Evolutionary conservation across 768 basidiomycete genomes (phyloP), one percentile per base, ranked within the genome.

Genomic region (Mrakia gelida): DNA sequence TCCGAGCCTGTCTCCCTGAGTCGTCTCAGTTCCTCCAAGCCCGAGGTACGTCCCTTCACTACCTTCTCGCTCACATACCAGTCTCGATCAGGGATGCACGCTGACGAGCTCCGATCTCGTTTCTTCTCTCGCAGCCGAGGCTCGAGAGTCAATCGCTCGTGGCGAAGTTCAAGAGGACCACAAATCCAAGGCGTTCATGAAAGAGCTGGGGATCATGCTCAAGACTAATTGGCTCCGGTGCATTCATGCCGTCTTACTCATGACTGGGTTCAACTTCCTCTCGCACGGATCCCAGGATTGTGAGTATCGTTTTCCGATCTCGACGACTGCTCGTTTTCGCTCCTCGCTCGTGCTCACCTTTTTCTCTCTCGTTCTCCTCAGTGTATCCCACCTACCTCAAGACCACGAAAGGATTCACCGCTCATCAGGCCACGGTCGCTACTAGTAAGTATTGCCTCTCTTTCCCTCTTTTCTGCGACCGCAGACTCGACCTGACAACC

Each of bases 211-310:
- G 77, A 86, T 85, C 75, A 96, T 95, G 93, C 85, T 95, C 43
- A 92, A 89, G 85, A 84, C 81, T 18, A 92, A 97, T 82, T 96
- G 93, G 94, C 80, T 89, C 18, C 82, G 92, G 49, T 93, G 92
- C 82, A 89, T 95, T 71, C 95, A 95, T 81, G 91, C 92, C 0
- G 88, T 95, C 28, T 85, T 94, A 70, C 87, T 95, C 75, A 92
- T 94, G 92, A 90, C 90, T 1, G 86, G 86, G 86, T 91, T 92
- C 87, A 92, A 91, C 83, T 91, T 92, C 85, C 86, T 91, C 80
- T 90, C 90, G 16, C 92, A 84, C 75, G 83, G 83, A 2, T 82
- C 81, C 41, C 83, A 79, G 38, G 74, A 75, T 63, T 70, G 45
- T 45, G 45, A 45, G 45, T 45, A 10, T 1, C 45, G 11, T 3